Evolutionary conservation across 768 basidiomycete species (phyloP), one percentile per base, ranked within the genome.

Genomic region (Coprinopsis marcescibilis): DNA sequence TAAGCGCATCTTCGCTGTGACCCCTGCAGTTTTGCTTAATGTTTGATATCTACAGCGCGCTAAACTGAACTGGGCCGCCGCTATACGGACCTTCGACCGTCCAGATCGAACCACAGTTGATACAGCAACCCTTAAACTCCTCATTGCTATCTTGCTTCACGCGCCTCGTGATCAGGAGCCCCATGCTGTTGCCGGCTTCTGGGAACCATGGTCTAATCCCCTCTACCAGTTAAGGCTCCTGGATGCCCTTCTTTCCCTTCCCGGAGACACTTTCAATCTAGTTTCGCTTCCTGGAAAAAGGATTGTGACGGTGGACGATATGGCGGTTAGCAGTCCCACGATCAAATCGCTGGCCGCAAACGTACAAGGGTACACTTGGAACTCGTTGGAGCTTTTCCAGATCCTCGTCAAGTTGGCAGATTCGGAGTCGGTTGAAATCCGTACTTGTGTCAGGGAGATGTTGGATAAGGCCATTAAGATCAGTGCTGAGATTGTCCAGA

Each of bases 301-400:
- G 52, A 84, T 93, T 51, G 89, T 95, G 27, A 89, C 89, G 0
- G 83, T 90, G 17, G 91, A 94, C 39, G 92, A 95, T 51, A 87
- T 93, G 32, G 76, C 87, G 1, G 71, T 76, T 35, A 85, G 89
- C 13, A 89, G 87, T 56, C 87, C 89, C 23, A 90, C 88, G n/a
- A 93, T 95, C 69, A 91, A 92, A 63, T 80, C 86, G 1, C 73
- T 95, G 27, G 92, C 93, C 0, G 83, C 83, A 2, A 91, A 89
- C 55, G 89, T 95, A 24, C 93, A 97, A 62, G 84, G 84, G 2
- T 84, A 89, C 53, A 86, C 90, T 0, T 98, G 94, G 94, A 98
- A 98, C 61, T 92, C 89, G 4, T 69, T 92, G 7, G 91, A 96
- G 55, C 68, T 98, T 33, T 89, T 94, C 55, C 83, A 91, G 63